These are phyloP conservation scores for Rhizopogon vesiculosus DNA, from an alignment of 768 basidiomycete genomes.

Conservation along the genomic window DNA sequence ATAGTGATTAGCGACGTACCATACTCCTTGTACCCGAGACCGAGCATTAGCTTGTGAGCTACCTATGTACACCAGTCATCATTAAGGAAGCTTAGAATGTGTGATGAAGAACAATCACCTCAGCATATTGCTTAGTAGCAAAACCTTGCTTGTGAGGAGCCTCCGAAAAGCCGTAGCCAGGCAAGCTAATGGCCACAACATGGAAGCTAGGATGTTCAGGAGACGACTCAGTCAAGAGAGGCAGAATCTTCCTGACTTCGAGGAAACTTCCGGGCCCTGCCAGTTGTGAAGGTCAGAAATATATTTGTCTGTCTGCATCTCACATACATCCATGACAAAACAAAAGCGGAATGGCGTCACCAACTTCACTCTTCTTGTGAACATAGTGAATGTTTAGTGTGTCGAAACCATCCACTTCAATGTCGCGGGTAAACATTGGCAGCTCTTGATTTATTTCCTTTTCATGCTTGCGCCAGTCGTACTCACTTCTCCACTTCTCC, in stretches of 20 bases:
- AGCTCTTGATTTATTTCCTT: constrained; percentile 34
- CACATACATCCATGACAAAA: constrained; percentile 55
- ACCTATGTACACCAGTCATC: constrained; percentile 24
- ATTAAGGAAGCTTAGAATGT: background rate
- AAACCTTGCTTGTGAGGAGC: constrained; percentile 53
- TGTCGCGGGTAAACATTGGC: constrained; percentile 39
- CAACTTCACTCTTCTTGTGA: constrained; percentile 42
- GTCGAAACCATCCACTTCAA: constrained; percentile 43
- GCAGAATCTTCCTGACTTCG: constrained; percentile 54
- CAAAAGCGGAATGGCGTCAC: constrained; percentile 51
- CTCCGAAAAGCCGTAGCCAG: constrained; percentile 51
- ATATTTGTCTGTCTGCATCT: background rate
- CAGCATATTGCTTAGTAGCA: constrained; percentile 44
- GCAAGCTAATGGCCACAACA: constrained; percentile 39
- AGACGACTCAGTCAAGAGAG: constrained; percentile 40
- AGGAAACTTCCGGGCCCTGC: constrained; percentile 60
- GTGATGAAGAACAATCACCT: constrained; percentile 28
- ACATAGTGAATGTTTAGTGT: constrained; percentile 54
- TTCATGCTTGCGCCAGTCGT: constrained; percentile 55
- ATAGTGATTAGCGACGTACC: background rate
- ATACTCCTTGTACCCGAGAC: constrained; percentile 27
- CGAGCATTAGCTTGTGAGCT: constrained; percentile 44
- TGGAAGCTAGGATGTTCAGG: constrained; percentile 52
- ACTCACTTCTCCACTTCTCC: constrained; percentile 46
- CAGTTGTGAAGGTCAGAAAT: background rate